Conservation (phyloP, 768 basidiomycete genomes). For the Paxillus involutus region DNA sequence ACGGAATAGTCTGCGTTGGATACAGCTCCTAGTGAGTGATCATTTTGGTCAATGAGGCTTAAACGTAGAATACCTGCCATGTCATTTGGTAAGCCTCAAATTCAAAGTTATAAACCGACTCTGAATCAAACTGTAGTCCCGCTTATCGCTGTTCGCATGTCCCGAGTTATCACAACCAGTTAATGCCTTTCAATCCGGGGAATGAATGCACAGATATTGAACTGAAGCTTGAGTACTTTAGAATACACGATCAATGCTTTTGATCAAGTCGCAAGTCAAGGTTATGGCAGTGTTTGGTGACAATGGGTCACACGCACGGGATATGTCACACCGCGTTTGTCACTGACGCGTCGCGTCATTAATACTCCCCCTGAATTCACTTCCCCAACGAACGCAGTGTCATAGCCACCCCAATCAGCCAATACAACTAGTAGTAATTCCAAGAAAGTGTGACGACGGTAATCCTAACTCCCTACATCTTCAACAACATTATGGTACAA, state of each 20-base stretch:
- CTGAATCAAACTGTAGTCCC: background rate
- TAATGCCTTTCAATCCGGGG: background rate
- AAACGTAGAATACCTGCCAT: constrained; percentile 21
- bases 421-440: constrained; percentile 2
- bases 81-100: background rate
- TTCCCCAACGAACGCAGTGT: background rate
- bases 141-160: background rate
- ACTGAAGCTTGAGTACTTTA: too few species aligned
- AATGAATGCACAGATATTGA: too few species aligned
- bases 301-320: constrained; percentile 22
- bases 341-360: constrained; percentile 24
- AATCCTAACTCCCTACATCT: constrained; percentile 10
- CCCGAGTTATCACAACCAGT: background rate
- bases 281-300: constrained; percentile 19
- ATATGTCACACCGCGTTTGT: constrained; percentile 28
- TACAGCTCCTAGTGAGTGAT: background rate
- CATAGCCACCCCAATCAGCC: background rate
- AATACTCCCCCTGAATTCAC: background rate
- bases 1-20: constrained; percentile 62
- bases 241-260: too few species aligned
- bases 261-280: background rate
- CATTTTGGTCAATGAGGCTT: background rate
- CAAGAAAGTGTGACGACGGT: constrained; percentile 21
- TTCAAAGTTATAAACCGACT: too few species aligned
- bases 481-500: constrained; percentile 21